Percentiles rank a stretch among this genome's conserved stretches.
Conservation (phyloP, 164 flowering plant genomes). For the Tinospora cordifolia region DNA sequence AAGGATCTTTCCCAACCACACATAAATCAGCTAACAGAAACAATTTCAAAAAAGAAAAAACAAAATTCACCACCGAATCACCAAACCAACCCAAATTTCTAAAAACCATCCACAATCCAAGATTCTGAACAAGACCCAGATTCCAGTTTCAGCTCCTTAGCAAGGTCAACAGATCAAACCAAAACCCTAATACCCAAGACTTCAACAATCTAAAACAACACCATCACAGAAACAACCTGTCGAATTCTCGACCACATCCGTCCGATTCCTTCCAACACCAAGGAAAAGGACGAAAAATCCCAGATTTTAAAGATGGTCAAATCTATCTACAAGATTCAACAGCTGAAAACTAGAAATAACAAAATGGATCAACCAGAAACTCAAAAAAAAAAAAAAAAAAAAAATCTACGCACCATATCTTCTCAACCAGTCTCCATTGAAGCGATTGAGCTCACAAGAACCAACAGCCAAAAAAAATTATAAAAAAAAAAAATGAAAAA, state of each 20-base stretch:
- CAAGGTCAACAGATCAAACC: not conserved
- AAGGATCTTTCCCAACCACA: slow-evolving; percentile 5
- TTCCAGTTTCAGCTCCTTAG: slow-evolving; percentile 4
- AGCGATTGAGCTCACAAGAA: not conserved
- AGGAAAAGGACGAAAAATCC: not conserved
- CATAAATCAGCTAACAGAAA: not conserved
- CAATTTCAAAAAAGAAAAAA: not conserved
- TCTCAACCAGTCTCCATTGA: not conserved
- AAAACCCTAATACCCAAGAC: slow-evolving; percentile 12
- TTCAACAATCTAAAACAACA: slow-evolving; percentile 4
- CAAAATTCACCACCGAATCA: slow-evolving; percentile 11
- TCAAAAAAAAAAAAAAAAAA: not conserved
- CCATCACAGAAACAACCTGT: not conserved
- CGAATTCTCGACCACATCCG: slow-evolving; percentile 3
- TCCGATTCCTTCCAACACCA: not conserved
- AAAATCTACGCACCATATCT: not conserved
- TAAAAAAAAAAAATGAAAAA: not conserved
- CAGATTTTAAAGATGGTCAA: not conserved
- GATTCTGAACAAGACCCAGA: slow-evolving; percentile 8
- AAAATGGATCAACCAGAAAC: not conserved
- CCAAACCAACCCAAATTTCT: not conserved
- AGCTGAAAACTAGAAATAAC: not conserved
- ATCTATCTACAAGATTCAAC: too few species aligned
- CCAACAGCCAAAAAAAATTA: too few species aligned
- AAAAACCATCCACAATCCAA: slow-evolving; percentile 5